Conservation (phyloP, 345 rosid species). For the Salix udensis region DNA sequence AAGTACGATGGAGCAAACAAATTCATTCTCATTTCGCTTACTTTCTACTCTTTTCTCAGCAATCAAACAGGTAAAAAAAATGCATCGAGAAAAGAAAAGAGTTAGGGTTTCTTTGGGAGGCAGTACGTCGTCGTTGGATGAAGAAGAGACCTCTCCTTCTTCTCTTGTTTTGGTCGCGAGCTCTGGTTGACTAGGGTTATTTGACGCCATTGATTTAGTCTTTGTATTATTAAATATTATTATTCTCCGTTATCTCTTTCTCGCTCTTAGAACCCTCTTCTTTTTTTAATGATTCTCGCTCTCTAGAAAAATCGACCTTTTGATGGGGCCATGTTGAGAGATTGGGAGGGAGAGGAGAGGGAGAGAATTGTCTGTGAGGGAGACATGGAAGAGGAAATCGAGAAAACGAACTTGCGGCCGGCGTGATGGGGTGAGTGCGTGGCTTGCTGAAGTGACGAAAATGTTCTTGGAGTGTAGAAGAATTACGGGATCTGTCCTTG, state of each 20-base stretch:
- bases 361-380: not conserved
- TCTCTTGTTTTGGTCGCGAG: slow-evolving; percentile 33
- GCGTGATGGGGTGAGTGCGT: not conserved
- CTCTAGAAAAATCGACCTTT: not conserved
- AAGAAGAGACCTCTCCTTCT: slow-evolving; percentile 85
- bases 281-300: not conserved
- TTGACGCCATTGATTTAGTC: not conserved
- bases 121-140: slow-evolving; percentile 43
- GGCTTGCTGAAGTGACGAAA: not conserved
- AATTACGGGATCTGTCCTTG: not conserved
- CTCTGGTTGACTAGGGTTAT: not conserved
- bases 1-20: not conserved
- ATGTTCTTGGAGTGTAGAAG: not conserved
- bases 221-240: not conserved
- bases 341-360: not conserved
- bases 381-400: not conserved
- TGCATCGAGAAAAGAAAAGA: not conserved
- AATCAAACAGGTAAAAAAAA: slow-evolving; percentile 12
- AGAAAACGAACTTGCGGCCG: not conserved
- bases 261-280: not conserved
- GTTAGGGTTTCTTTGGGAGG: not conserved
- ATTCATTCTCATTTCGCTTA: not conserved
- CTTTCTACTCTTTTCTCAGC: slow-evolving; percentile 9
- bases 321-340: not conserved
- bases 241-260: not conserved